Evolutionary conservation across 352 stramenopile species (phyloP).

Genomic region (Phytophthora boehmeriae): DNA sequence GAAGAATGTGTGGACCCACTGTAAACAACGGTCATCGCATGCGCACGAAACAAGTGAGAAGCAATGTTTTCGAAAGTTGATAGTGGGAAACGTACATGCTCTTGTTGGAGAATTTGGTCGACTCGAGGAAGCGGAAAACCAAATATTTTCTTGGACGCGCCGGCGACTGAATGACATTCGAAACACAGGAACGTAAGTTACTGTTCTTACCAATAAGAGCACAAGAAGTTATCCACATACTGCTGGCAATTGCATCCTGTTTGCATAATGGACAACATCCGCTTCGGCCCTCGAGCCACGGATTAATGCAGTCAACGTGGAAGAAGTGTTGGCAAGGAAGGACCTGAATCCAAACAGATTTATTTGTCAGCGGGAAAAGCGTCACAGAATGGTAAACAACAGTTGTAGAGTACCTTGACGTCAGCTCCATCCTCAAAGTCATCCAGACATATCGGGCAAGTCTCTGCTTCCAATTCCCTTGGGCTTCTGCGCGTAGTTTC

Average conservation of each 20-base stretch:
- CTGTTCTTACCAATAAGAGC: neutral
- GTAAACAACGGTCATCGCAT: conserved; percentile 16
- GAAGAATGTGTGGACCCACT: conserved; percentile 83
- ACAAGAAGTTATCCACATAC: conserved; percentile 32
- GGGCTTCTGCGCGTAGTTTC: conserved; percentile 24
- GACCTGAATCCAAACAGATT: conserved; percentile 29
- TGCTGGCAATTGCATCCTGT: conserved; percentile 70
- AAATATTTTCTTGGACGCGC: conserved; percentile 64
- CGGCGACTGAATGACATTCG: conserved; percentile 31
- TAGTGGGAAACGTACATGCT: conserved; percentile 68
- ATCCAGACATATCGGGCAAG: conserved; percentile 81
- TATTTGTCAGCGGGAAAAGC: neutral
- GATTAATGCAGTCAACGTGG: conserved; percentile 86
- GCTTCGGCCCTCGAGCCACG: conserved; percentile 83
- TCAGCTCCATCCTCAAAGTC: conserved; percentile 61
- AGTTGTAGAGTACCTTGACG: conserved; percentile 46
- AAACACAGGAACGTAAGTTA: conserved; percentile 6
- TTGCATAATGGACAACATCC: conserved; percentile 86
- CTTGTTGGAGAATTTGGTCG: conserved; percentile 76
- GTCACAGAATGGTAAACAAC: neutral
- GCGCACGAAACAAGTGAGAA: conserved; percentile 15
- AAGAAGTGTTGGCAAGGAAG: conserved; percentile 89
- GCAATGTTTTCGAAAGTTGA: no score
- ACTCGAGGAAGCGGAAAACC: conserved; percentile 60
- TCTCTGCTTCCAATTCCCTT: conserved; percentile 41